Evolutionary conservation across 495 filamentous ascomycete genomes (phyloP), one percentile per base, ranked within the genome.

Genomic region (Daldinia concentrica): DNA sequence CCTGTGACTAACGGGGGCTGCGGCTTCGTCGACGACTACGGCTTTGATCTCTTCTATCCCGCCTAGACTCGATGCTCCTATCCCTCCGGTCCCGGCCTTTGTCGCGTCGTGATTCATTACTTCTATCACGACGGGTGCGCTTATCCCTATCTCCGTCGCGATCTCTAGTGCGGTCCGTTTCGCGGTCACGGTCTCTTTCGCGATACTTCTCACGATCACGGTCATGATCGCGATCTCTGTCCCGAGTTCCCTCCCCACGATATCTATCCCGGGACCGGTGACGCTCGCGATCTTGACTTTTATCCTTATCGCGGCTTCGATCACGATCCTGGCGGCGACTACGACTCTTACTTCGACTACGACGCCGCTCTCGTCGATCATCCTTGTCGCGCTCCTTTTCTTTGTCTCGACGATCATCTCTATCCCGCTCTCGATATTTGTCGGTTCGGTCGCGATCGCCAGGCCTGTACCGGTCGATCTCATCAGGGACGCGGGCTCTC

Each of bases 391-490:
- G 76, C 27, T 81, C 83, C 27, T 70, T 66, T n/a, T 77, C 73
- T 55, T 74, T 73, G 45, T 83, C 79, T 24, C 78, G 78, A 45
- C 79, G 79, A 30, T 79, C 78, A 37, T 74, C 72, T 8, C 66
- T 68, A 24, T 75, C 72, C 36, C 69, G 62, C 1, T 76, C 76
- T 15, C 72, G 39, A 30, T 72, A 64, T 14, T 57, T 67, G 32
- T 73, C 71, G 6, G 26, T 29, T 51, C 60, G 62, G 19, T 77
- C 80, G 34, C 74, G 75, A 30, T 73, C 79, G 19, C 67, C 73
- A 29, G 83, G 83, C 14, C 79, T 69, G 58, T 85, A 86, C 43
- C 81, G 75, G 68, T 83, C 82, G 27, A 79, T 80, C 36, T 83
- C 80, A 4, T 82, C 82, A 6, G 75, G 74, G n/a, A 76, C 78